These are phyloP conservation scores for Spirogloea muscicola DNA, from an alignment of 139 green algal species.

Conservation along the genomic window DNA sequence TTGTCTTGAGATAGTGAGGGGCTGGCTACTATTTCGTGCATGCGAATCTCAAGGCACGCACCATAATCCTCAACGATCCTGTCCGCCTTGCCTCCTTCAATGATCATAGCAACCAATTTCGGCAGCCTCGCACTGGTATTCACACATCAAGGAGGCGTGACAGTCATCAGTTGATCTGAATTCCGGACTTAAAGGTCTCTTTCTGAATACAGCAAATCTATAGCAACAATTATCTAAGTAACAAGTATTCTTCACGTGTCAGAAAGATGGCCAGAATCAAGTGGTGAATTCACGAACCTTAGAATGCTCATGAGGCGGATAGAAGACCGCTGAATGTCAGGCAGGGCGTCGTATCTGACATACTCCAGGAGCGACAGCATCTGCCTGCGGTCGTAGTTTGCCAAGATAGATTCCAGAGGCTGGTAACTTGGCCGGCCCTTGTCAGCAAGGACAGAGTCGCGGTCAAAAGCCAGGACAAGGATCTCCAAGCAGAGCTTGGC, in stretches of 20 bases:
- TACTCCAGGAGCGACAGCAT: constrained; percentile 40
- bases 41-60: constrained; percentile 9
- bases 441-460: constrained; percentile 18
- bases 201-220: too few relatives aligned
- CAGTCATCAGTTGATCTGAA: too few relatives aligned
- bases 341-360: constrained; percentile 16
- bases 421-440: constrained; percentile 13
- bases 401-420: constrained; percentile 14
- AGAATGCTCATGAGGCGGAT: constrained; percentile 39
- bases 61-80: constrained; percentile 25
- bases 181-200: too few relatives aligned
- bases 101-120: constrained; percentile 32
- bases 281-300: constrained; percentile 27
- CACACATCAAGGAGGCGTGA: too few relatives aligned
- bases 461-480: constrained; percentile 21
- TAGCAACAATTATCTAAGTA: too few relatives aligned
- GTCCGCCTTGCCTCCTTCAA: constrained; percentile 9
- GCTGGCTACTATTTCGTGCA: neutral
- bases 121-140: constrained; percentile 10
- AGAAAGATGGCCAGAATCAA: too few relatives aligned
- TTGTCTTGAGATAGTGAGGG: neutral
- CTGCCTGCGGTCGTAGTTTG: constrained; percentile 21
- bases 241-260: too few relatives aligned
- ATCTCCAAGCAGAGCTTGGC: constrained; percentile 24
- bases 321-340: constrained; percentile 24